Base-by-base conservation (phyloP, 176 grass and related monocot genomes). In the Oryza meyeriana region DNA sequence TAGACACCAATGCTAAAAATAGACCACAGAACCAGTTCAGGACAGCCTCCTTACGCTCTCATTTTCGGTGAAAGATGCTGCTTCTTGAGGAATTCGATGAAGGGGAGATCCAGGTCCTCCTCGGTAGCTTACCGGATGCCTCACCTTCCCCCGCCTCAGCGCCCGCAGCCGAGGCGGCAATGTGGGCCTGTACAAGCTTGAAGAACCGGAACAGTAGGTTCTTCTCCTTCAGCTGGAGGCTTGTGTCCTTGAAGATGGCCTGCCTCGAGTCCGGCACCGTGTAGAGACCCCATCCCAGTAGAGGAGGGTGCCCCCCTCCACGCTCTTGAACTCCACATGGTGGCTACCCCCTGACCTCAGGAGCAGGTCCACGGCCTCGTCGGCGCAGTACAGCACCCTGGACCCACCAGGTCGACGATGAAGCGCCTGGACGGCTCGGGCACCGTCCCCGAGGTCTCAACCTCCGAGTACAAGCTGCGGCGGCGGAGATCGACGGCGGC, bases 251-350 rank as follows among this genome's bases (percentile, higher is more conserved):
- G 75, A 98, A 98, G 66, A 98, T 95, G 76, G 87, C 87, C 58
- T 85, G 75, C 73, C 86, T 93, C 9, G 90, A 93, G 78, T 95
- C 92, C 26, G 95, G 95, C 61, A 98, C 95, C 2, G 84, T 75
- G 86, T 90, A 95, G 52, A 98, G 79, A 12, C 67, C 72, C 86
- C 92, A 14, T 91, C 90, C 95, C 92, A 95, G 72, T 93, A 98
- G 39, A 98, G 83, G 24, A 95, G 89, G 68, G 52, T 91, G 22
- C 86, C 84, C 57, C 87, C 92, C 0, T 94, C 89, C 35, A 95
- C 85, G 79, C 92, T 95, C 85, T 98, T 98, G 85, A 98, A 98
- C 62, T 93, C 93, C 69, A 95, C 90, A 84, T 95, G 96, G 87
- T 93, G 85, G 79, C 69, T 93, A 0, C 88, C 93, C 27, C 93